A percentile compares a stretch with the other conserved stretches of the same genome.
phyloP scores from a whole-genome alignment of 2,329 filamentous ascomycete species.

The Cladophialophora exuberans region DNA sequence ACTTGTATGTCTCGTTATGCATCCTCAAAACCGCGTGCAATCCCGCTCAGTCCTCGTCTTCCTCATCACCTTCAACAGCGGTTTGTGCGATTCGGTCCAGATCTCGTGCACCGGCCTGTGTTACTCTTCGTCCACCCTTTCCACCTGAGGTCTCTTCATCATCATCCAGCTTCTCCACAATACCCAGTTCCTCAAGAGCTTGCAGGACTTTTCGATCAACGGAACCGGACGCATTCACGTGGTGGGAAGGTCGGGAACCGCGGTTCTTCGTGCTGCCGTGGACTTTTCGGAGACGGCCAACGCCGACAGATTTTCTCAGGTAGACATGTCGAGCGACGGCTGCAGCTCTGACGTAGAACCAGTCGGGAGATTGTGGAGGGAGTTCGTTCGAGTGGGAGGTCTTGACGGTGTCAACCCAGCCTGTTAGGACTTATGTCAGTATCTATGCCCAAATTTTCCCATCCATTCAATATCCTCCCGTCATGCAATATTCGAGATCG shows the following conservation, averaged over 20 bases:
- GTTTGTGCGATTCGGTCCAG: conserved; percentile 93
- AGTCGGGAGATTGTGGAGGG: conserved; percentile 96
- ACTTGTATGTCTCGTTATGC: neutral
- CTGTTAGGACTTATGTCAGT: conserved; percentile 49
- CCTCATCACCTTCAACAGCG: conserved; percentile 72
- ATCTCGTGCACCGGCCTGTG: conserved; percentile 97
- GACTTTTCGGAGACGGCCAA: conserved; percentile 94
- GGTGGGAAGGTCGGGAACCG: conserved; percentile 84
- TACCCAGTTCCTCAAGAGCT: conserved; percentile 98
- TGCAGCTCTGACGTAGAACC: conserved; percentile 88
- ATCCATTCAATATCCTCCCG: neutral
- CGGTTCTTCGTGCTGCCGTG: conserved; percentile 98
- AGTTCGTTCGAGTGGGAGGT: conserved; percentile 96
- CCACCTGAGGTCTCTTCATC: conserved; percentile 87
- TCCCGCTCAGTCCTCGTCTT: conserved; percentile 55
- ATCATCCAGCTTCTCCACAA: conserved; percentile 78
- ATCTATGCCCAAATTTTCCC: neutral
- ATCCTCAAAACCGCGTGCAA: conserved; percentile 6
- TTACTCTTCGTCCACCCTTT: conserved; percentile 98
- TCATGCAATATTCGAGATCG: neutral
- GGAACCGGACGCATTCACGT: conserved; percentile 91
- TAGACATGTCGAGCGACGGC: conserved; percentile 98
- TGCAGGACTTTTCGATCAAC: conserved; percentile 98
- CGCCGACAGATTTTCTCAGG: conserved; percentile 98
- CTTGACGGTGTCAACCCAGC: conserved; percentile 99